Percentiles rank a stretch among this genome's conserved stretches.
Evolutionary conservation across 2,329 filamentous ascomycete genomes (phyloP).

Genomic region (Parafenestella ontariensis): DNA sequence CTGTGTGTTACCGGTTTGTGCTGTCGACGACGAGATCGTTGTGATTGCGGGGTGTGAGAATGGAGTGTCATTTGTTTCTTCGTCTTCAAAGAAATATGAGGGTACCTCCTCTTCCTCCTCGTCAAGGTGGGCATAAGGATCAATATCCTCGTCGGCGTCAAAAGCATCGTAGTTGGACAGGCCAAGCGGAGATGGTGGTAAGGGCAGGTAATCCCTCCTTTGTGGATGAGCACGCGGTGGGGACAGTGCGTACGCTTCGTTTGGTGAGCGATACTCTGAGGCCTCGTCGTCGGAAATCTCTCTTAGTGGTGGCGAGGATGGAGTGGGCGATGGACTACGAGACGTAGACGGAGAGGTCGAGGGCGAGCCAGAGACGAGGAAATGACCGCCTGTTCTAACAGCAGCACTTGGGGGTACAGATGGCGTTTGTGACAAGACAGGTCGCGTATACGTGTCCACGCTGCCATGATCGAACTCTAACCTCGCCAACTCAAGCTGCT

Average conservation of each 20-base stretch:
- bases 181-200: slow-evolving; percentile 49
- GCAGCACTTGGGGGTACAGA: slow-evolving; percentile 23
- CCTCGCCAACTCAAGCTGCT: slow-evolving; percentile 40
- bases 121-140: slow-evolving; percentile 41
- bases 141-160: slow-evolving; percentile 46
- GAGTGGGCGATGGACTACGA: slow-evolving; percentile 28
- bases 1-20: slow-evolving; percentile 7
- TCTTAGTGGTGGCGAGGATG: slow-evolving; percentile 13
- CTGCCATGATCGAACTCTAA: slow-evolving; percentile 41
- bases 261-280: slow-evolving; percentile 36
- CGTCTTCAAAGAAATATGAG: slow-evolving; percentile 18
- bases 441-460: slow-evolving; percentile 41
- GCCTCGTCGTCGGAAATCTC: slow-evolving; percentile 3
- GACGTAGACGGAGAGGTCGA: slow-evolving; percentile 22
- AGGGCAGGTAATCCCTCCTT: slow-evolving; percentile 38
- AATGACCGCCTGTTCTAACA: slow-evolving; percentile 18
- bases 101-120: slow-evolving; percentile 31
- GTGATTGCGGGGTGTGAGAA: slow-evolving; percentile 23
- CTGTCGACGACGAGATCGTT: slow-evolving; percentile 8
- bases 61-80: slow-evolving; percentile 12
- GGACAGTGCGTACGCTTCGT: slow-evolving; percentile 39
- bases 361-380: slow-evolving; percentile 24
- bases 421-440: slow-evolving; percentile 21
- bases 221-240: slow-evolving; percentile 24
- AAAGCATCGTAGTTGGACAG: slow-evolving; percentile 55